Evolutionary conservation across 2,329 filamentous ascomycete genomes (phyloP).

Genomic region (Helminthosporium solani): DNA sequence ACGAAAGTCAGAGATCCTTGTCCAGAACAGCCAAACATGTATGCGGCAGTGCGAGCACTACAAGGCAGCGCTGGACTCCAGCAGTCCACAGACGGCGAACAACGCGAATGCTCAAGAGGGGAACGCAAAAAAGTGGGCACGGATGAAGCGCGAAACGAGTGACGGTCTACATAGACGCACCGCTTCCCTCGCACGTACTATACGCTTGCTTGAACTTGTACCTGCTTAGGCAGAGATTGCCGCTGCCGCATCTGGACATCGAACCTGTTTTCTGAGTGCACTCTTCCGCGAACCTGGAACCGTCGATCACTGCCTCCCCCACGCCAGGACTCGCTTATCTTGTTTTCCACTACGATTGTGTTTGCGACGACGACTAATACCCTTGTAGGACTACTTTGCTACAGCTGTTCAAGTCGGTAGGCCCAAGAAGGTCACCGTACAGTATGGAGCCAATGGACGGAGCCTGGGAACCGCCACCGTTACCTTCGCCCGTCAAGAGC

Average conservation of each 20-base stretch:
- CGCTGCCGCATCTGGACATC: constrained; percentile 18
- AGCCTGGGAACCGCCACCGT: constrained; percentile 93
- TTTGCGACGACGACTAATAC: constrained; percentile 62
- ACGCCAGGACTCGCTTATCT: constrained; percentile 27
- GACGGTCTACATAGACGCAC: not conserved
- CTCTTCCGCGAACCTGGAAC: constrained; percentile 22
- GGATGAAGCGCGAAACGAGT: constrained; percentile 3
- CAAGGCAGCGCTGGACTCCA: not conserved
- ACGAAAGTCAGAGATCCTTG: constrained; percentile 28
- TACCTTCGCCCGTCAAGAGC: constrained; percentile 76
- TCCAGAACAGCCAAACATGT: constrained; percentile 11
- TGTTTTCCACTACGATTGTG: constrained; percentile 29
- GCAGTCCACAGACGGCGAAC: constrained; percentile 17
- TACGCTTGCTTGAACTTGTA: constrained; percentile 6
- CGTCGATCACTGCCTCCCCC: constrained; percentile 15
- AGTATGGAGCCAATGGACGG: constrained; percentile 87
- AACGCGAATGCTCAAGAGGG: not conserved
- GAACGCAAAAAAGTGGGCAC: constrained; percentile 5
- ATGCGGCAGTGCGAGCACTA: constrained; percentile 15
- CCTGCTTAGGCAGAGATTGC: constrained; percentile 17
- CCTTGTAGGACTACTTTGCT: constrained; percentile 89
- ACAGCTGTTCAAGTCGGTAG: constrained; percentile 84
- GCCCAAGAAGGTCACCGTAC: constrained; percentile 87
- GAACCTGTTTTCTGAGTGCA: constrained; percentile 30
- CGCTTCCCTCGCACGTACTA: constrained; percentile 9